Evolutionary conservation across 352 stramenopile genomes (phyloP).

Genomic region (Globisporangium lucens): DNA sequence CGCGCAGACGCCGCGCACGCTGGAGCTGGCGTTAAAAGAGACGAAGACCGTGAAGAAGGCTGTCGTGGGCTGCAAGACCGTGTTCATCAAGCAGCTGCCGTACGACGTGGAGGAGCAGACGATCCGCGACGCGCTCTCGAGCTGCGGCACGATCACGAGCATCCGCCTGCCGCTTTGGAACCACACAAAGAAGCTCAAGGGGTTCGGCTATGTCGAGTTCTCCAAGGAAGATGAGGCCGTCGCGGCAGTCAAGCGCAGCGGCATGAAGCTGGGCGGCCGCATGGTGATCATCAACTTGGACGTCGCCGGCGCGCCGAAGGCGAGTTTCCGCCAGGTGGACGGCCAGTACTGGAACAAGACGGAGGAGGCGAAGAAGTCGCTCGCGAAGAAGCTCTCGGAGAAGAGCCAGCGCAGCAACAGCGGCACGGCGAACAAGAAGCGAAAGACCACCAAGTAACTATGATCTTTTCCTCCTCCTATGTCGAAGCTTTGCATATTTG

Average conservation of each 20-base stretch:
- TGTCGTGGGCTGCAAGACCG: constrained; percentile 84
- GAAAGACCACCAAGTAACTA: constrained; percentile 28
- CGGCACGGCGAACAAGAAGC: constrained; percentile 37
- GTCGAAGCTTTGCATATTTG: constrained; percentile 3
- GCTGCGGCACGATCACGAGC: constrained; percentile 89
- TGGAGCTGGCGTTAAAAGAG: constrained; percentile 71
- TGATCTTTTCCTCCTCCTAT: neutral
- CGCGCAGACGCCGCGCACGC: constrained; percentile 67
- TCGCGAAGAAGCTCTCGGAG: constrained; percentile 70
- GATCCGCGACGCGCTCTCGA: constrained; percentile 80
- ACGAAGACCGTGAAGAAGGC: constrained; percentile 62
- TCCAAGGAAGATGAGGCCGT: constrained; percentile 72
- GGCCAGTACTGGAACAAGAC: constrained; percentile 88
- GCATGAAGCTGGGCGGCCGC: constrained; percentile 85
- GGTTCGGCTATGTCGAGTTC: constrained; percentile 95
- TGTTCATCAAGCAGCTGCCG: constrained; percentile 95
- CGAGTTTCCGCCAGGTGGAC: constrained; percentile 85
- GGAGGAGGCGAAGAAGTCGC: constrained; percentile 79
- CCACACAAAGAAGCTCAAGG: constrained; percentile 94
- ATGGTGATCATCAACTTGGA: constrained; percentile 94
- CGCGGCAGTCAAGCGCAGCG: constrained; percentile 65
- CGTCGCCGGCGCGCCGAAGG: constrained; percentile 86
- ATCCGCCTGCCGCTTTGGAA: constrained; percentile 93
- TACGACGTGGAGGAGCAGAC: constrained; percentile 89
- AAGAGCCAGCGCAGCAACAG: constrained; percentile 43